Evolutionary conservation across 208 protist species (phyloP).

Genomic region (Strigomonas galati): DNA sequence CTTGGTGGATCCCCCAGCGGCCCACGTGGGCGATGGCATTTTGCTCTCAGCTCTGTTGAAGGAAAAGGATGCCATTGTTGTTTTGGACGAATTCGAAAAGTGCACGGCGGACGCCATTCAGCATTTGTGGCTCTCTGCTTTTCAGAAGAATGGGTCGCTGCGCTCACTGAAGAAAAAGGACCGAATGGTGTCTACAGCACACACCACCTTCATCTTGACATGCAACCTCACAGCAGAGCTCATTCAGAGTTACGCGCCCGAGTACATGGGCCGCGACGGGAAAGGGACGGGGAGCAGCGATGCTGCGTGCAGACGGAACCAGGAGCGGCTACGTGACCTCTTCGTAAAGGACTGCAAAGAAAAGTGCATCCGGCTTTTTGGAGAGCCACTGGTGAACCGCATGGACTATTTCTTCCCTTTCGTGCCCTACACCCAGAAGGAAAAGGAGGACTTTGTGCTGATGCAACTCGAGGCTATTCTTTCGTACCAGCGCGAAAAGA

Average conservation of each 20-base stretch:
- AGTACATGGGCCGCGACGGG: constrained; percentile 31
- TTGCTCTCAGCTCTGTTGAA: constrained; percentile 69
- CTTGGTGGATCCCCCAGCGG: constrained; percentile 81
- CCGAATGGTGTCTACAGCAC: constrained; percentile 67
- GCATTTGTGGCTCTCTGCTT: constrained; percentile 85
- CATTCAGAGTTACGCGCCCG: constrained; percentile 29
- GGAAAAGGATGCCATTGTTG: constrained; percentile 67
- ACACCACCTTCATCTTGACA: constrained; percentile 78
- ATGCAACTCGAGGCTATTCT: constrained; percentile 67
- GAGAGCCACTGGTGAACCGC: constrained; percentile 84
- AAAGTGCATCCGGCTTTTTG: constrained; percentile 43
- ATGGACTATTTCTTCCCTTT: constrained; percentile 82
- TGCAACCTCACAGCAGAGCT: constrained; percentile 68
- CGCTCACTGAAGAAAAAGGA: constrained; percentile 76
- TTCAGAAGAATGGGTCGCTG: constrained; percentile 82
- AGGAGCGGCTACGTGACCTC: constrained; percentile 29
- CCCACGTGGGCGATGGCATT: constrained; percentile 78
- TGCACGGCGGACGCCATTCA: constrained; percentile 74
- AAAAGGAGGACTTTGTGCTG: constrained; percentile 57
- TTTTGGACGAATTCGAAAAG: constrained; percentile 90
- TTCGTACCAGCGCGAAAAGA: constrained; percentile 37
- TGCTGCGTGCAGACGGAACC: neutral
- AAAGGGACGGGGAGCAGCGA: neutral
- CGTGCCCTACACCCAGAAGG: constrained; percentile 64
- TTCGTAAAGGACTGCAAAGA: constrained; percentile 49